These are phyloP conservation scores for Lipomyces yamadae DNA, from an alignment of 805 yeast species.

Conservation along the genomic window DNA sequence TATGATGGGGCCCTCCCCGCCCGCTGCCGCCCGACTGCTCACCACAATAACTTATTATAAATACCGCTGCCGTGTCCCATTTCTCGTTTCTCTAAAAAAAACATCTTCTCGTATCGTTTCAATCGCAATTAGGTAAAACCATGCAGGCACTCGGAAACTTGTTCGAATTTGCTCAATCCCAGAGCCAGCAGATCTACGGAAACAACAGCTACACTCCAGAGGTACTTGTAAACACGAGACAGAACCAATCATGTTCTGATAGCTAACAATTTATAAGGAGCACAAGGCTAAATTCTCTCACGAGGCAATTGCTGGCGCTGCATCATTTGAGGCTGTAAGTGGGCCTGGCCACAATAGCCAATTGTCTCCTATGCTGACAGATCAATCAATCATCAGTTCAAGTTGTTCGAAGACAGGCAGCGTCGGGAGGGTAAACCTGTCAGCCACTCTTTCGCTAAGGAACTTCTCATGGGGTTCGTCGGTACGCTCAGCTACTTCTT, in stretches of 20 bases:
- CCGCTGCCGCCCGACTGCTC: too few species aligned
- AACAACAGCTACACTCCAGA: constrained; percentile 27
- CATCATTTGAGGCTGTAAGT: constrained; percentile 41
- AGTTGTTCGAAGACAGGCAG: constrained; percentile 43
- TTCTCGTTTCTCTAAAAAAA: not conserved
- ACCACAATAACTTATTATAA: not conserved
- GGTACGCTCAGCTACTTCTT: constrained; percentile 21
- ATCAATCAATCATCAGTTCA: constrained; percentile 30
- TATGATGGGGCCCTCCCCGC: too few species aligned
- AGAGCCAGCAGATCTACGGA: constrained; percentile 24
- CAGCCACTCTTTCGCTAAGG: constrained; percentile 43
- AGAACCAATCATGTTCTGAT: not conserved
- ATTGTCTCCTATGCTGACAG: not conserved
- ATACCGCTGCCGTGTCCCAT: not conserved
- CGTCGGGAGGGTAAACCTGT: constrained; percentile 43
- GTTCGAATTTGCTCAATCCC: constrained; percentile 21
- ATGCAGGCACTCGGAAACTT: constrained; percentile 22
- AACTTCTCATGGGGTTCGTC: constrained; percentile 41
- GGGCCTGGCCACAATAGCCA: not conserved
- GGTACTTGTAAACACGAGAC: not conserved
- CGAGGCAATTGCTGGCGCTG: constrained; percentile 44
- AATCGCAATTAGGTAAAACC: not conserved
- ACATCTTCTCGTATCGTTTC: not conserved
- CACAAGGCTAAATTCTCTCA: constrained; percentile 42
- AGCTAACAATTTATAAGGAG: constrained; percentile 18